Conservation (phyloP, 164 flowering plant genomes). For the Sextonia rubra region DNA sequence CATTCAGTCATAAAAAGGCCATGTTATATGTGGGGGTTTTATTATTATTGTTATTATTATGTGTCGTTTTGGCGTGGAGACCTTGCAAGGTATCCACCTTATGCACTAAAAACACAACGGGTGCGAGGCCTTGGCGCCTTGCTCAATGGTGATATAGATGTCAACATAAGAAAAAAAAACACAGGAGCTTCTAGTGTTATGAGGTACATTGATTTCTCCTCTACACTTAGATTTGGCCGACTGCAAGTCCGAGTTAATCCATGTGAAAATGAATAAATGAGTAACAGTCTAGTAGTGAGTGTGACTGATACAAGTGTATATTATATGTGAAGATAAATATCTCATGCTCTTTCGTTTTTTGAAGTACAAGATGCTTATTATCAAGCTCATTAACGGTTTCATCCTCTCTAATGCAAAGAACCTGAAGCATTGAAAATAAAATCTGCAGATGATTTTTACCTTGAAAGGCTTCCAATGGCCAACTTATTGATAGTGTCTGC, state of each 20-base stretch:
- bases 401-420: too few species aligned
- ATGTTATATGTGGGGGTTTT: constrained; percentile 22
- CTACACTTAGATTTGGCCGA: background rate
- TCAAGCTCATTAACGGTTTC: too few species aligned
- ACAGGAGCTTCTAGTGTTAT: background rate
- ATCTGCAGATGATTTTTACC: too few species aligned
- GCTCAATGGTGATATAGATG: constrained; percentile 25
- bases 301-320: too few species aligned
- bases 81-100: constrained; percentile 79
- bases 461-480: too few species aligned
- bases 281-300: background rate
- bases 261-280: background rate
- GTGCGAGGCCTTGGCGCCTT: constrained; percentile 43
- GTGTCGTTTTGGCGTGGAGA: constrained; percentile 44
- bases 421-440: too few species aligned
- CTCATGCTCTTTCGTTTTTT: too few species aligned
- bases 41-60: too few species aligned
- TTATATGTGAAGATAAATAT: too few species aligned
- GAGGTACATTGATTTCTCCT: background rate
- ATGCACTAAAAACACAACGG: constrained; percentile 49
- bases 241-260: background rate
- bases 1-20: constrained; percentile 86
- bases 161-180: too few species aligned
- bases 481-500: too few species aligned
- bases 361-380: too few species aligned